Conservation (phyloP, 1,284 basidiomycete species). For the Austroboletus novae-zelandiae region DNA sequence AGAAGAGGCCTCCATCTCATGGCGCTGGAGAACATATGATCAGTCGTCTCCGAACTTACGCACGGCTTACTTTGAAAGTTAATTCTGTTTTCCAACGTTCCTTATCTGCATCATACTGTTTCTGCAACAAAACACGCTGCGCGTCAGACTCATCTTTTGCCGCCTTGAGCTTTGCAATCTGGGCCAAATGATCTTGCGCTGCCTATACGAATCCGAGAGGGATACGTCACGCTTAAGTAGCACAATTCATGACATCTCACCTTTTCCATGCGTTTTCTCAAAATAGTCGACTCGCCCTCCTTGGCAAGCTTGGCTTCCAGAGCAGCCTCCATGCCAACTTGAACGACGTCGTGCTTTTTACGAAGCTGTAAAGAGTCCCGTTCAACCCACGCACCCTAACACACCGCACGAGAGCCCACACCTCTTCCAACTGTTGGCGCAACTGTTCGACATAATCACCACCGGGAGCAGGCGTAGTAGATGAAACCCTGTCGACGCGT, state of each 20-base stretch:
- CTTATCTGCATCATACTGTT: conserved; percentile 61
- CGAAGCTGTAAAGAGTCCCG: conserved; percentile 41
- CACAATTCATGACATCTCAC: conserved; percentile 4
- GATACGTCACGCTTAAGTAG: neutral
- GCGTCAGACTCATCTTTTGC: conserved; percentile 60
- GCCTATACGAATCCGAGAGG: conserved; percentile 37
- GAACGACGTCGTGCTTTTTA: conserved; percentile 44
- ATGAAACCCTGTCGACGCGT: conserved; percentile 5
- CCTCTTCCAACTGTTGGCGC: conserved; percentile 47
- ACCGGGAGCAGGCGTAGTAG: conserved; percentile 1
- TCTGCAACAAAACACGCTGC: conserved; percentile 51
- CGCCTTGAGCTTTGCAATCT: conserved; percentile 54
- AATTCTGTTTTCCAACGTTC: conserved; percentile 69
- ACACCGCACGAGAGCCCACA: conserved; percentile 25
- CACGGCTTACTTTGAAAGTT: conserved; percentile 56
- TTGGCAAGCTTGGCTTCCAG: conserved; percentile 29
- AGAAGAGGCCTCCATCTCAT: conserved; percentile 60
- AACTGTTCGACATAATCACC: conserved; percentile 26
- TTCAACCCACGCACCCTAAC: conserved; percentile 8
- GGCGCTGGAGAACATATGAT: conserved; percentile 48
- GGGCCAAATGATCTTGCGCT: conserved; percentile 54
- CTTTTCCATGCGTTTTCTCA: conserved; percentile 34
- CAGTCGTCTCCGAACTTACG: conserved; percentile 7
- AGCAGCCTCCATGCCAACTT: conserved; percentile 14
- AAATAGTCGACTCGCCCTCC: conserved; percentile 33